Evolutionary conservation across 129 eudicot genomes (phyloP), one percentile per base, ranked within the genome.

Genomic region (Heracleum sosnowskyi): DNA sequence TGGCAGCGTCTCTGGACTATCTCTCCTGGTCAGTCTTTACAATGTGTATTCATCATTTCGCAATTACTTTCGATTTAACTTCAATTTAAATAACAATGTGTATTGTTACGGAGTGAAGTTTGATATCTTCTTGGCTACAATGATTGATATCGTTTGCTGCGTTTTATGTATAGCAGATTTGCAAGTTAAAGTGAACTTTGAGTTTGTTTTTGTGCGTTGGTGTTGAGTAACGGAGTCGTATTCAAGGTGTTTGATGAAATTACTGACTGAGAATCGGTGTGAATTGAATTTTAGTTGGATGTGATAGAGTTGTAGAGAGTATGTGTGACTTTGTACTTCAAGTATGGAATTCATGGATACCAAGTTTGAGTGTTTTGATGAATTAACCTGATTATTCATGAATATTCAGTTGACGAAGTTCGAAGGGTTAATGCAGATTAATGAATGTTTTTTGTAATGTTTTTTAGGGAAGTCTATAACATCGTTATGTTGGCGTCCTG

Each of bases 1-100:
- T 95, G 99, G 99, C 99, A 95, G 87, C 84, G 99, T 83, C 93
- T 95, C 24, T 95, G 98, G 98, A 91, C 91, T 29, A 63, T 91
- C 15, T 88, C 94, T 76, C 92, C 96, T 49, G 98, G 98, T 91
- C 22, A 57, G 46, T 57, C 60, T 37, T 20, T n/a, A 10, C 64
- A 24, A 24, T 24, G 0, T 28, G 6, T 57, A 1, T 55, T 22
- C 3, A 22, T 18, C 0, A 44, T 44, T 20, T 6, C 5, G 1
- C 2, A n/a, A n/a, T n/a, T n/a, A n/a, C n/a, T n/a, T n/a, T n/a
- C n/a, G n/a, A n/a, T n/a, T n/a, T n/a, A n/a, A n/a, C n/a, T n/a
- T n/a, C n/a, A n/a, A n/a, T n/a, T n/a, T n/a, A n/a, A n/a, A n/a
- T n/a, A n/a, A n/a, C n/a, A n/a, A n/a, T n/a, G n/a, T n/a, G n/a